These are phyloP conservation scores for Triangularia setosa DNA, from an alignment of 2,329 filamentous ascomycete genomes.

Conservation along the genomic window DNA sequence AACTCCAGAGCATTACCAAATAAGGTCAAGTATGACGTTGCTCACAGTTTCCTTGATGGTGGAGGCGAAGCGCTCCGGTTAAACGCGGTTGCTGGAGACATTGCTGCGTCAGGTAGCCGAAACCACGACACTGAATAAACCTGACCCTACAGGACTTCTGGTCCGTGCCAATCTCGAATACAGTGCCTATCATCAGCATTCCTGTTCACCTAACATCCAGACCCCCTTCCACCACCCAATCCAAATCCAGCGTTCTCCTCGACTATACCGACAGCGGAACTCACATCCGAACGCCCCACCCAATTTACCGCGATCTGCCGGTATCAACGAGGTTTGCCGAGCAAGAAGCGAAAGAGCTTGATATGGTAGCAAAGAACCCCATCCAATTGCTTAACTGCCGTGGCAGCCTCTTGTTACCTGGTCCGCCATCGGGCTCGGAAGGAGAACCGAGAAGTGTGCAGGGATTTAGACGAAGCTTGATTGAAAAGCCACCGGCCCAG, in stretches of 20 bases:
- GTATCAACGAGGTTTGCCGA: constrained; percentile 1
- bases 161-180: too few species aligned
- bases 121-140: too few species aligned
- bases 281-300: not conserved
- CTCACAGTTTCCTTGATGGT: too few species aligned
- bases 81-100: too few species aligned
- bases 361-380: not conserved
- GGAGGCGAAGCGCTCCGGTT: too few species aligned
- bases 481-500: not conserved
- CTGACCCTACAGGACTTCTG: too few species aligned
- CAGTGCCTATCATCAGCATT: too few species aligned
- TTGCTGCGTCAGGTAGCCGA: too few species aligned
- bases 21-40: too few species aligned
- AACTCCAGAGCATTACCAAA: too few species aligned
- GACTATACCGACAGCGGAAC: not conserved
- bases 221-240: not conserved
- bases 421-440: not conserved
- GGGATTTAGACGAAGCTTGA: not conserved
- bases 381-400: constrained; percentile 7
- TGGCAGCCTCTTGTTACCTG: not conserved
- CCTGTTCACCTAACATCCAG: not conserved
- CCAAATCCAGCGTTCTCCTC: not conserved
- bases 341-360: not conserved
- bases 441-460: constrained; percentile 1
- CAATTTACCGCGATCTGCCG: constrained; percentile 2